Evolutionary conservation across 2,329 filamentous ascomycete species (phyloP).

Genomic region (Biscogniauxia sp.): DNA sequence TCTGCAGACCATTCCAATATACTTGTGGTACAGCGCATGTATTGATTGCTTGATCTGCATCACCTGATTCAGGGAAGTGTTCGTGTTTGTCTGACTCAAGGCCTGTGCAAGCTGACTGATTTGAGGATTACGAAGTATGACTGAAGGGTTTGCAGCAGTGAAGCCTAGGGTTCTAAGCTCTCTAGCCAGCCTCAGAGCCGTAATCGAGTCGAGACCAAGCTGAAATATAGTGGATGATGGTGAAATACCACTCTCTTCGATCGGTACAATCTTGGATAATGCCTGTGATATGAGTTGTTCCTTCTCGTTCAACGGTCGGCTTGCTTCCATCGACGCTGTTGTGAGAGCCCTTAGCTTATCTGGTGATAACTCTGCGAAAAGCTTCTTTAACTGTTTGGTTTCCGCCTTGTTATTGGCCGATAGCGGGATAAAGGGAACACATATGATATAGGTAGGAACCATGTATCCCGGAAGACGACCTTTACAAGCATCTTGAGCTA

Average conservation of each 20-base stretch:
- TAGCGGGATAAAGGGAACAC: constrained; percentile 69
- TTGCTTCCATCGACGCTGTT: constrained; percentile 24
- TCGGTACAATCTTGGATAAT: constrained; percentile 52
- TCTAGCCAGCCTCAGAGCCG: constrained; percentile 68
- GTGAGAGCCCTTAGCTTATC: constrained; percentile 61
- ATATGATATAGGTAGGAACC: constrained; percentile 82
- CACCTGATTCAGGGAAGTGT: constrained; percentile 22
- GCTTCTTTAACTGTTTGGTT: constrained; percentile 60
- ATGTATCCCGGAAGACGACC: constrained; percentile 77
- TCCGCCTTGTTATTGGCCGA: constrained; percentile 91
- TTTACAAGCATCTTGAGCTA: constrained; percentile 62
- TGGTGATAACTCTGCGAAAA: constrained; percentile 62
- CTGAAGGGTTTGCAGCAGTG: constrained; percentile 56
- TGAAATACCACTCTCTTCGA: constrained; percentile 43
- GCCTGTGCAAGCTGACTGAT: constrained; percentile 46
- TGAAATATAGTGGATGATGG: constrained; percentile 73
- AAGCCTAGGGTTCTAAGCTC: constrained; percentile 64
- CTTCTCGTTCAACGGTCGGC: constrained; percentile 30
- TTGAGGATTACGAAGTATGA: constrained; percentile 63
- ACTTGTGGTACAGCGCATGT: constrained; percentile 61
- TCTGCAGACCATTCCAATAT: constrained; percentile 51
- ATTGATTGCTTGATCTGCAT: constrained; percentile 59
- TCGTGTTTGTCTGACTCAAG: constrained; percentile 26
- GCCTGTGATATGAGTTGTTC: constrained; percentile 50
- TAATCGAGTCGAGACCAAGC: constrained; percentile 84